Evolutionary conservation across 345 rosid species (phyloP).

Genomic region (Eucalyptus camaldulensis): DNA sequence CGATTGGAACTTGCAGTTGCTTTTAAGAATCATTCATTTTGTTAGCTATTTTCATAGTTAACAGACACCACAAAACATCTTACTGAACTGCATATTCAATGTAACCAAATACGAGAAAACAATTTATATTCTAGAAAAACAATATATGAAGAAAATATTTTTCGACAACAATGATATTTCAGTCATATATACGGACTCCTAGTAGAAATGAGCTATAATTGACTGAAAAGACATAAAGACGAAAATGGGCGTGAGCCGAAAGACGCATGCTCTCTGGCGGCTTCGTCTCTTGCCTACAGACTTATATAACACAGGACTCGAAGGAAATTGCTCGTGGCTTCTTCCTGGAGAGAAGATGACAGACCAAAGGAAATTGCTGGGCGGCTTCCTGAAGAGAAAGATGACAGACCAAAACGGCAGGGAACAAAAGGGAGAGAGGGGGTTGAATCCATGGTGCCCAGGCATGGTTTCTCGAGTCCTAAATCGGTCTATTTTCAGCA

Average conservation of each 20-base stretch:
- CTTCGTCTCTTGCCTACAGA: background rate
- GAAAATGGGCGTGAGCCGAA: background rate
- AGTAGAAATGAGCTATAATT: background rate
- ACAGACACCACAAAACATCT: background rate
- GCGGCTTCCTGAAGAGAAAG: background rate
- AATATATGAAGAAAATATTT: background rate
- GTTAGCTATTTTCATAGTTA: background rate
- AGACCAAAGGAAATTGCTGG: background rate
- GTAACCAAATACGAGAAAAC: background rate
- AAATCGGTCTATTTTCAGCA: background rate
- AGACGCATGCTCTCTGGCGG: background rate
- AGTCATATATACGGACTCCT: background rate
- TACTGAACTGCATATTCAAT: background rate
- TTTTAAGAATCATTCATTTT: background rate
- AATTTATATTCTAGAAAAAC: background rate
- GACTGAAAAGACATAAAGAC: background rate
- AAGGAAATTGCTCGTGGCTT: background rate
- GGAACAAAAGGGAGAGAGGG: background rate
- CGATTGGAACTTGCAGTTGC: background rate
- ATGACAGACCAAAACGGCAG: background rate
- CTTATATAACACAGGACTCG: too few relatives aligned
- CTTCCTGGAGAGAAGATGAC: background rate
- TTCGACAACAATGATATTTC: background rate
- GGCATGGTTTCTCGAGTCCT: background rate
- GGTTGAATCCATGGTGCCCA: background rate